These are phyloP conservation scores for Xylaria sp. DNA, from an alignment of 2,329 filamentous ascomycete species.

Conservation along the genomic window DNA sequence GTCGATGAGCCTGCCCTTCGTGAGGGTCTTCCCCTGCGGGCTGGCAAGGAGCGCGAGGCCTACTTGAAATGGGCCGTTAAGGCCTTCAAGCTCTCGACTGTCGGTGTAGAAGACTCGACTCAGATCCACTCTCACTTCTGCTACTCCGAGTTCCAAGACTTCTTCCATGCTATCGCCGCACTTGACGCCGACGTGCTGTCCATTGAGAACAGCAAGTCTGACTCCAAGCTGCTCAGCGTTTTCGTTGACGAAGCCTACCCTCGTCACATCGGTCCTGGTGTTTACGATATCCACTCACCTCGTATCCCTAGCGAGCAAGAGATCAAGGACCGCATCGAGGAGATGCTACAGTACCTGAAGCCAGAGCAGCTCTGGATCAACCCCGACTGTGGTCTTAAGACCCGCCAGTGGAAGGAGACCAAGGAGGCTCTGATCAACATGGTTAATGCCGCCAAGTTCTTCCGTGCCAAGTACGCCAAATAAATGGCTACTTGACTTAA, in stretches of 20 bases:
- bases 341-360: constrained; percentile 98
- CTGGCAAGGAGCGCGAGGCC: constrained; percentile 92
- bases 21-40: constrained; percentile 97
- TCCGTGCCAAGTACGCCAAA: constrained; percentile 87
- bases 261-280: constrained; percentile 97
- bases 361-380: constrained; percentile 99
- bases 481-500: constrained; percentile 51
- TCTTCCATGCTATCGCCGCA: constrained; percentile 99
- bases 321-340: constrained; percentile 96
- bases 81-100: constrained; percentile 95
- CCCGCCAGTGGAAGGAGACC: constrained; percentile 97
- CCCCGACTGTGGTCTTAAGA: constrained; percentile 99
- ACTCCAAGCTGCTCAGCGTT: constrained; percentile 98
- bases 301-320: constrained; percentile 97
- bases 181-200: constrained; percentile 98
- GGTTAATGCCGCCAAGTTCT: constrained; percentile 98
- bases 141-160: constrained; percentile 99
- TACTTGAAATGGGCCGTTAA: constrained; percentile 98
- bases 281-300: constrained; percentile 99
- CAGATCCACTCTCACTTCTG: constrained; percentile 99
- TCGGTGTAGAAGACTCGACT: constrained; percentile 92
- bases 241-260: constrained; percentile 98
- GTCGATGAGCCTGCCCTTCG: constrained; percentile 99
- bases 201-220: constrained; percentile 99
- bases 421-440: constrained; percentile 96